Evolutionary conservation across 257 asterid species (phyloP).

Genomic region (Euphrasia confusa): DNA sequence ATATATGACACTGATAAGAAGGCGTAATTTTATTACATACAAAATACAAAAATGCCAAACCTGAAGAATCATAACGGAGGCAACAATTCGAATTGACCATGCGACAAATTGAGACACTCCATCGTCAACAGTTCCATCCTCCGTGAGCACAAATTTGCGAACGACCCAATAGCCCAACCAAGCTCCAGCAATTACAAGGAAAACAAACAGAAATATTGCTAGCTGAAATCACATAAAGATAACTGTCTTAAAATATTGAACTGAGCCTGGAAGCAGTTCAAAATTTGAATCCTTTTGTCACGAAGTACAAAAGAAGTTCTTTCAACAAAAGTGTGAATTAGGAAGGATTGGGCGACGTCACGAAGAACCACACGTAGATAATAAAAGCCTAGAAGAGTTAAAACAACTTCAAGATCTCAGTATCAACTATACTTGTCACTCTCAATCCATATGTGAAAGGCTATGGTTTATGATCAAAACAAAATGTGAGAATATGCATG

Average conservation of each 20-base stretch:
- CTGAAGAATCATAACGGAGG: constrained; percentile 82
- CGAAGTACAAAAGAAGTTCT: not conserved
- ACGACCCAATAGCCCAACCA: constrained; percentile 94
- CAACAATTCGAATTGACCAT: constrained; percentile 72
- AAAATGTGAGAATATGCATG: not conserved
- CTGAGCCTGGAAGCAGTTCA: too few relatives aligned
- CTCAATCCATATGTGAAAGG: not conserved
- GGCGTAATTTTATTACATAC: not conserved
- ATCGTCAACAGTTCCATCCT: constrained; percentile 68
- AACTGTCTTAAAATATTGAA: not conserved
- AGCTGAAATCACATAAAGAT: constrained; percentile 43
- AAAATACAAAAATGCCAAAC: constrained; percentile 31
- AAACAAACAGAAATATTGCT: constrained; percentile 51
- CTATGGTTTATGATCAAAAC: not conserved
- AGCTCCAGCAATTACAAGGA: constrained; percentile 73
- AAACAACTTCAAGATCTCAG: too few relatives aligned
- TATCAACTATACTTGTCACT: too few relatives aligned
- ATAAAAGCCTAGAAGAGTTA: too few relatives aligned
- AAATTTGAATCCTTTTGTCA: not conserved
- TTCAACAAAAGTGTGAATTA: constrained; percentile 7
- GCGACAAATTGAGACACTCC: constrained; percentile 68
- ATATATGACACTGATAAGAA: not conserved
- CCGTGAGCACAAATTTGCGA: constrained; percentile 73
- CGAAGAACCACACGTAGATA: too few relatives aligned
- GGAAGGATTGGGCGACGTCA: not conserved